Percentiles rank a stretch among this genome's conserved stretches.
These are phyloP conservation scores for Pontederia paniculata DNA, from an alignment of 176 grass and related monocot species.

Conservation along the genomic window DNA sequence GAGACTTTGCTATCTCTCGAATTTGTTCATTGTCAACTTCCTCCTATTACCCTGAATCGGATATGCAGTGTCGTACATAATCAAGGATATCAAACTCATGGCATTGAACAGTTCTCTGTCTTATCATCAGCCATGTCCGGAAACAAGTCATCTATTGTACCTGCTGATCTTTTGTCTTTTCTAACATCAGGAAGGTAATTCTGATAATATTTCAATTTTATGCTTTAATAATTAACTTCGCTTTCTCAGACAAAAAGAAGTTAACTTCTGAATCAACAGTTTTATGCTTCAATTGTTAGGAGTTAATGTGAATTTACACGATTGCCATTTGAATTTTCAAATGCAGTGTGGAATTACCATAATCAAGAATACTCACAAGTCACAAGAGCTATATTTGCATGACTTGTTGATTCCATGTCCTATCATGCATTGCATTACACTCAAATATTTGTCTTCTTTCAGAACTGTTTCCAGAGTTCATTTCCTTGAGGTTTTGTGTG, in stretches of 20 bases:
- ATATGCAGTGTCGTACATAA: constrained; percentile 21
- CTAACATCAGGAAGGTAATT: constrained; percentile 33
- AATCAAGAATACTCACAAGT: too few species aligned
- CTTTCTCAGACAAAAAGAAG: background rate
- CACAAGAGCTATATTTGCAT: too few species aligned
- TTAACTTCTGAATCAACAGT: background rate
- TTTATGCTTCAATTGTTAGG: too few species aligned
- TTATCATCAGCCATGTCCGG: constrained; percentile 26
- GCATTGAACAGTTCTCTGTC: constrained; percentile 21
- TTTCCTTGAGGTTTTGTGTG: too few species aligned
- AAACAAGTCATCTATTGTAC: constrained; percentile 10
- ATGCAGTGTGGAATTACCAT: too few species aligned
- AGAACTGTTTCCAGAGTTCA: too few species aligned
- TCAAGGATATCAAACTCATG: constrained; percentile 20
- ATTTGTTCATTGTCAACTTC: constrained; percentile 26
- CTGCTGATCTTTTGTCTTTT: constrained; percentile 25
- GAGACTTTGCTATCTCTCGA: constrained; percentile 23
- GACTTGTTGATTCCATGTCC: too few species aligned
- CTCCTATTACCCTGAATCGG: constrained; percentile 16
- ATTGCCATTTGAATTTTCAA: too few species aligned
- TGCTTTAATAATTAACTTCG: constrained; percentile 3
- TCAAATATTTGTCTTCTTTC: too few species aligned
- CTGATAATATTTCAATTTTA: background rate
- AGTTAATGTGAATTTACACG: too few species aligned
- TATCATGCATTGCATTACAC: too few species aligned